These are phyloP conservation scores for Dorcoceras hygrometricum DNA, from an alignment of 257 asterid species.

Conservation along the genomic window DNA sequence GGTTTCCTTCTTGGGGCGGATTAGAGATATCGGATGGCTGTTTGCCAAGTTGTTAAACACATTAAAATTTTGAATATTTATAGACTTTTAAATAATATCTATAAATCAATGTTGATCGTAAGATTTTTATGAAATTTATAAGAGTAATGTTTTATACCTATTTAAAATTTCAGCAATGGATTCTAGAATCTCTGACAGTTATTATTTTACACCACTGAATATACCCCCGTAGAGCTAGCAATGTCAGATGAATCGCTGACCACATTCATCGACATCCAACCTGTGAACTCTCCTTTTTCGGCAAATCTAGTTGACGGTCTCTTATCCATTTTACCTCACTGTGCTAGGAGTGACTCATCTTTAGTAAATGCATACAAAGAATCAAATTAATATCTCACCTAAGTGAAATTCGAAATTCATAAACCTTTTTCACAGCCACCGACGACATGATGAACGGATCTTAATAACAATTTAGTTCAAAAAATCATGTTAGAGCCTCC, in stretches of 20 bases:
- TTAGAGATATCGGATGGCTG: constrained; percentile 4
- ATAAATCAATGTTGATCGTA: no score
- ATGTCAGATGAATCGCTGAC: no score
- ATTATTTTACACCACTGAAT: no score
- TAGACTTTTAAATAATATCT: no score
- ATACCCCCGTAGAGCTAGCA: no score
- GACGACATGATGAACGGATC: background rate
- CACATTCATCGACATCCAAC: background rate
- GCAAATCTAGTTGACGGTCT: background rate
- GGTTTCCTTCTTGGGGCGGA: background rate
- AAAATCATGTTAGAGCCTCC: no score
- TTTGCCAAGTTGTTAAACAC: background rate
- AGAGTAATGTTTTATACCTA: no score
- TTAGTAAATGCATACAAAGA: background rate
- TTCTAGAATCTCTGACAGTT: no score
- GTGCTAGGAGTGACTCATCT: constrained; percentile 7
- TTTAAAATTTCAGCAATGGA: no score
- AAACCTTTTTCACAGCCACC: background rate
- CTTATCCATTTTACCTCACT: background rate
- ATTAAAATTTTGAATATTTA: no score
- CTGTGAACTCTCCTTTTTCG: background rate
- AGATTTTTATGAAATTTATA: no score
- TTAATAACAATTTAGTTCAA: no score
- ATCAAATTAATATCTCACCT: background rate
- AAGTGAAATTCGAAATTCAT: background rate